Evolutionary conservation across 2,329 filamentous ascomycete species (phyloP).

Genomic region (Diaporthe destruens): DNA sequence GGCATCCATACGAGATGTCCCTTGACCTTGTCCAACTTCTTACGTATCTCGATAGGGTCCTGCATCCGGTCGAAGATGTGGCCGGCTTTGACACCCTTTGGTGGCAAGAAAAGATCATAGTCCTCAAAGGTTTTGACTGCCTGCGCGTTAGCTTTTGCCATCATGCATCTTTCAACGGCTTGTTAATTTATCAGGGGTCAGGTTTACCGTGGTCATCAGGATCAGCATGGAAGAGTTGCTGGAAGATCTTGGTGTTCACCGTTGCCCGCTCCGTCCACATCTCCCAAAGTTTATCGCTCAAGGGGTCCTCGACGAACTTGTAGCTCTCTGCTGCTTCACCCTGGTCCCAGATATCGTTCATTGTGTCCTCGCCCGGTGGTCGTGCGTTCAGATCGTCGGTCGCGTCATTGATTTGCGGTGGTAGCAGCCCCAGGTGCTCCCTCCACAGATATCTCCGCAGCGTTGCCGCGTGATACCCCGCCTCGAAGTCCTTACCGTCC

Average conservation of each 20-base stretch:
- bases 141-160: slow-evolving; percentile 1
- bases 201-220: slow-evolving; percentile 83
- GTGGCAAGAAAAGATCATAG: slow-evolving; percentile 83
- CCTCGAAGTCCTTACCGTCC: slow-evolving; percentile 82
- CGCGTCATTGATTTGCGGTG: slow-evolving; percentile 78
- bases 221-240: slow-evolving; percentile 87
- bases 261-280: slow-evolving; percentile 78
- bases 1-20: slow-evolving; percentile 97
- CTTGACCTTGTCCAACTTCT: slow-evolving; percentile 82
- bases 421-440: slow-evolving; percentile 88
- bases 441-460: slow-evolving; percentile 87
- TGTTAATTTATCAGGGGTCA: background rate
- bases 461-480: slow-evolving; percentile 84
- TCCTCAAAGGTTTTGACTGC: slow-evolving; percentile 90
- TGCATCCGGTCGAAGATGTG: slow-evolving; percentile 88
- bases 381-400: slow-evolving; percentile 78
- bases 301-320: slow-evolving; percentile 77
- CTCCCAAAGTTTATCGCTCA: slow-evolving; percentile 74
- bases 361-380: slow-evolving; percentile 74
- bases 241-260: slow-evolving; percentile 79
- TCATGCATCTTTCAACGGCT: too few species aligned
- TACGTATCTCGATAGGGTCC: slow-evolving; percentile 77
- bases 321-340: slow-evolving; percentile 74
- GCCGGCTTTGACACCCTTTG: slow-evolving; percentile 80
- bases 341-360: slow-evolving; percentile 72